Conservation (phyloP, 2,329 filamentous ascomycete genomes). For the Nakataea oryzae region DNA sequence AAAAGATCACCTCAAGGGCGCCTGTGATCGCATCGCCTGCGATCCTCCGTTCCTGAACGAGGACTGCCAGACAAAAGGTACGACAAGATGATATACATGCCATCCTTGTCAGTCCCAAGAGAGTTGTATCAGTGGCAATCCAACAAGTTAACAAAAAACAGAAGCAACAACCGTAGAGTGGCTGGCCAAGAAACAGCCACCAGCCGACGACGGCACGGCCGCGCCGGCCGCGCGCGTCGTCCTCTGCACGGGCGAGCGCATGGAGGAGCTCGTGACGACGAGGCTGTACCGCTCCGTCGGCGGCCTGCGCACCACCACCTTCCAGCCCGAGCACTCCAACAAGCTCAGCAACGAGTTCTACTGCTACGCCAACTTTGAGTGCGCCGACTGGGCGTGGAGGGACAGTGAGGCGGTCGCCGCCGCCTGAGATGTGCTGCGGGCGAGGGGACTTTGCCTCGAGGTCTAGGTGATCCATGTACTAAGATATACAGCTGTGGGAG, state of each 20-base stretch:
- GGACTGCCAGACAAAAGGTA: conserved; percentile 72
- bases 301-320: conserved; percentile 55
- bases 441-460: not conserved
- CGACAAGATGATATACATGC: conserved; percentile 6
- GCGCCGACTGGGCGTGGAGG: conserved; percentile 36
- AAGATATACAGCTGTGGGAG: not conserved
- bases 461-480: not conserved
- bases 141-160: conserved; percentile 21
- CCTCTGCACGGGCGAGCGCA: conserved; percentile 68
- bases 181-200: conserved; percentile 39
- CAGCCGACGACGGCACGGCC: not conserved
- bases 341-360: conserved; percentile 73
- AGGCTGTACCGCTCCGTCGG: conserved; percentile 54
- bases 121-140: too few relatives aligned
- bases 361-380: conserved; percentile 71
- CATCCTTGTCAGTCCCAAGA: not conserved
- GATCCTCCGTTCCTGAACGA: conserved; percentile 74
- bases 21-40: conserved; percentile 58
- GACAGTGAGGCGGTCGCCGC: not conserved
- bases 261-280: conserved; percentile 48
- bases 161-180: conserved; percentile 67
- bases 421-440: not conserved
- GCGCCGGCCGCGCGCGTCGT: conserved; percentile 34
- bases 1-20: conserved; percentile 41
- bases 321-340: conserved; percentile 57